Evolutionary conservation across 768 basidiomycete genomes (phyloP).

Genomic region (Phaffia australis): DNA sequence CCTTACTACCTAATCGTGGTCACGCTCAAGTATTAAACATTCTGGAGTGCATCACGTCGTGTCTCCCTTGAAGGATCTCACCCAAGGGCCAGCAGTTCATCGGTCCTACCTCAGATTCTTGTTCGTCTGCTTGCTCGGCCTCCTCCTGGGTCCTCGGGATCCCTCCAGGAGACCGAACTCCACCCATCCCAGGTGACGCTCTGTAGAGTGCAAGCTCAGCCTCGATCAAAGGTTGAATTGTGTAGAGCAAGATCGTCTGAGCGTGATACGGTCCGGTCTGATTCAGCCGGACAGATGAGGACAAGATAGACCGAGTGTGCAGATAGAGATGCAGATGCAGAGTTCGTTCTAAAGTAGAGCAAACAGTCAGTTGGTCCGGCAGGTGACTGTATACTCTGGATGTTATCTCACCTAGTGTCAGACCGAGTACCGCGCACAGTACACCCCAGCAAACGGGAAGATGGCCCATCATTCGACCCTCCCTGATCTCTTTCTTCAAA

Average conservation of each 20-base stretch:
- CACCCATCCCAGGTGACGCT: slow-evolving; percentile 1
- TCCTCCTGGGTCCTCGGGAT: slow-evolving; percentile 45
- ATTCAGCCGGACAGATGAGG: slow-evolving; percentile 85
- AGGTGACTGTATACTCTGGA: background rate
- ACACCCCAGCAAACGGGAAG: slow-evolving; percentile 85
- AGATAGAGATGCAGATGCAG: slow-evolving; percentile 86
- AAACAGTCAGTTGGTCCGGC: background rate
- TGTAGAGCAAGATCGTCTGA: slow-evolving; percentile 72
- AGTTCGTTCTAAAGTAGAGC: slow-evolving; percentile 51
- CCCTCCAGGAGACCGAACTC: slow-evolving; percentile 6
- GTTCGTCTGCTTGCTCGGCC: slow-evolving; percentile 29
- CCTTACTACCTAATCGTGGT: background rate
- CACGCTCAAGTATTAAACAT: slow-evolving; percentile 65
- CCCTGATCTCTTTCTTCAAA: slow-evolving; percentile 43
- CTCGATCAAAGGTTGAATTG: slow-evolving; percentile 56
- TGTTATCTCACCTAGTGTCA: slow-evolving; percentile 52
- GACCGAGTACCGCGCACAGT: slow-evolving; percentile 62
- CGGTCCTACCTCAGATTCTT: slow-evolving; percentile 47
- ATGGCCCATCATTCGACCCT: slow-evolving; percentile 62
- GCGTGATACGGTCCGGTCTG: slow-evolving; percentile 83
- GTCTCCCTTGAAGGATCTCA: slow-evolving; percentile 77
- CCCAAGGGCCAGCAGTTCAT: slow-evolving; percentile 93
- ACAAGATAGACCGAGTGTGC: slow-evolving; percentile 77
- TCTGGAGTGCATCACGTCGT: slow-evolving; percentile 88
- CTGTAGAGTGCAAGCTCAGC: slow-evolving; percentile 45